A percentile compares a stretch with the other conserved stretches of the same genome.
Evolutionary conservation across 1,284 basidiomycete species (phyloP).

Genomic region (Ustilago trichophora): DNA sequence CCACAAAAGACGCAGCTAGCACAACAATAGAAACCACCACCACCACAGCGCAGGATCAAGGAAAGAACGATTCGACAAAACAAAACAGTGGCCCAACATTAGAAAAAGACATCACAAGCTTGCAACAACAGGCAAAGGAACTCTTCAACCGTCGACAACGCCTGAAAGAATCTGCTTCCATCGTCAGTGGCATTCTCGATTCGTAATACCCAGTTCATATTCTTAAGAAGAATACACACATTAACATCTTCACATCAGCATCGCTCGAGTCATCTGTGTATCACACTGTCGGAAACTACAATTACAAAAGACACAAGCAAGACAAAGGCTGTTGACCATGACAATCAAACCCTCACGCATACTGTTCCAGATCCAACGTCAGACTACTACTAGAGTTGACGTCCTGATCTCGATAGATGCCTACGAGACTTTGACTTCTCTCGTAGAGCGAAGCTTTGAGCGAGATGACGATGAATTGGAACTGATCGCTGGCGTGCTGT

Average conservation of each 20-base stretch:
- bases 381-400: conserved; percentile 87
- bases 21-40: background rate
- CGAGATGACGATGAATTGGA: conserved; percentile 98
- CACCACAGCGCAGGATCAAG: background rate
- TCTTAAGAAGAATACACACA: no score
- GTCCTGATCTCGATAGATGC: conserved; percentile 92
- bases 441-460: conserved; percentile 84
- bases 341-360: conserved; percentile 28
- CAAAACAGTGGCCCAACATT: background rate
- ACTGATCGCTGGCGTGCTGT: conserved; percentile 70
- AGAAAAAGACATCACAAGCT: background rate
- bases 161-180: conserved; percentile 28
- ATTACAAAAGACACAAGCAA: no score
- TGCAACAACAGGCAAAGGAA: conserved; percentile 29
- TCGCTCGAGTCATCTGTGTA: no score
- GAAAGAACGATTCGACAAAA: no score
- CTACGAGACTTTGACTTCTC: conserved; percentile 86
- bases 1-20: background rate
- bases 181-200: conserved; percentile 33
- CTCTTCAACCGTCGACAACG: conserved; percentile 32
- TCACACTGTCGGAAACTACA: no score
- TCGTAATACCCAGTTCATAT: no score
- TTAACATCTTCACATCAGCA: no score
- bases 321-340: background rate
- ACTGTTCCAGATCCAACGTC: conserved; percentile 79